Evolutionary conservation across 495 filamentous ascomycete species (phyloP).

Genomic region (Penicillium fimorum): DNA sequence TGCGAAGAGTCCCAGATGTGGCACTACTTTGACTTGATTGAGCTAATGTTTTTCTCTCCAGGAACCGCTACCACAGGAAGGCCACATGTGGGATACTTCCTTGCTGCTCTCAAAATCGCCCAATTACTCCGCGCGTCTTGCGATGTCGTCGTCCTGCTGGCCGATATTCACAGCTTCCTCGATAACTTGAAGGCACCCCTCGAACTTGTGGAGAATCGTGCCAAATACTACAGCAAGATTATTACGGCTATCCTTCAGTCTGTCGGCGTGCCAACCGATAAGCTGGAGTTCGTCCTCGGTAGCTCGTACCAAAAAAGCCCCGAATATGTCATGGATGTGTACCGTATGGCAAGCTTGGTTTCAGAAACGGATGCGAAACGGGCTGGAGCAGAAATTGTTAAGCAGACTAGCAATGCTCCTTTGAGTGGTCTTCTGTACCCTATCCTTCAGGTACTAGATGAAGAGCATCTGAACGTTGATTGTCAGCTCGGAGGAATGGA

Average conservation of each 20-base stretch:
- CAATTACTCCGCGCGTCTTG: conserved; percentile 84
- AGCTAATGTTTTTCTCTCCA: no score
- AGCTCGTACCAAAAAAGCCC: conserved; percentile 68
- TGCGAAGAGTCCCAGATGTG: no score
- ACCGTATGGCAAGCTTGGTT: conserved; percentile 31
- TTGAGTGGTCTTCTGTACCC: no score
- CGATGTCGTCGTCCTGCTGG: conserved; percentile 74
- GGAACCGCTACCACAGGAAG: no score
- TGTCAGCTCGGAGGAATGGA: no score
- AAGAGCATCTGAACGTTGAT: no score
- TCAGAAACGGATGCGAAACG: conserved; percentile 50
- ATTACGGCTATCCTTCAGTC: conserved; percentile 67
- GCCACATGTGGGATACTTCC: no score
- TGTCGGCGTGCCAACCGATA: conserved; percentile 70
- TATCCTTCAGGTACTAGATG: no score
- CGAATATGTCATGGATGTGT: conserved; percentile 44
- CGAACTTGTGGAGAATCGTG: conserved; percentile 62
- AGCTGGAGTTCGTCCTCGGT: conserved; percentile 80
- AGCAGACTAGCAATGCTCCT: conserved; percentile 66
- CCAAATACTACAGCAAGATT: conserved; percentile 44
- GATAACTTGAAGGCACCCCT: conserved; percentile 74
- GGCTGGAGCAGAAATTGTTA: conserved; percentile 59
- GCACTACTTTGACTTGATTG: no score
- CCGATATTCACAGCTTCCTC: conserved; percentile 60
- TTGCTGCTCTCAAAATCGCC: conserved; percentile 67